These are phyloP conservation scores for Singerocomus rubriflavus DNA, from an alignment of 1,284 basidiomycete species.

Conservation along the genomic window DNA sequence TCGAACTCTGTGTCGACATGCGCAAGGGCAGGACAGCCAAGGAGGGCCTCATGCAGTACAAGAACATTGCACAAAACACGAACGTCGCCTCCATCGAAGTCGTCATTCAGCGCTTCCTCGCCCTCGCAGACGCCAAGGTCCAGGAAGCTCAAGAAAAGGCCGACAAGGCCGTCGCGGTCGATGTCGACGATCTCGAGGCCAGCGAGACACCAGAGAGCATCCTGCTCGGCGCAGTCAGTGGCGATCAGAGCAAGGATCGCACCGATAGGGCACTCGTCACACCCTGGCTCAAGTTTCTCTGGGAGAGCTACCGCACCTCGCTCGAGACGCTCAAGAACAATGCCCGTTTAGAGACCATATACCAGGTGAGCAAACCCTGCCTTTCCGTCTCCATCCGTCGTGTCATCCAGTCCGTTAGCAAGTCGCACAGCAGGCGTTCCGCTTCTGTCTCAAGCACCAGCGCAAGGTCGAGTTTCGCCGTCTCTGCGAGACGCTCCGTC, in stretches of 20 bases:
- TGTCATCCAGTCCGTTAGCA: slow-evolving; percentile 47
- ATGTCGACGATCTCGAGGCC: slow-evolving; percentile 88
- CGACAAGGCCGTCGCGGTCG: slow-evolving; percentile 65
- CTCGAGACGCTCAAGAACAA: slow-evolving; percentile 98
- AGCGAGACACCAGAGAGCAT: slow-evolving; percentile 93
- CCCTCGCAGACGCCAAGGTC: slow-evolving; percentile 85
- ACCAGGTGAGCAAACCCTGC: slow-evolving; percentile 65
- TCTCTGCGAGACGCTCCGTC: slow-evolving; percentile 93
- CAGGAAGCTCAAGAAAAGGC: slow-evolving; percentile 85
- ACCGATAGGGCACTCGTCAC: slow-evolving; percentile 95
- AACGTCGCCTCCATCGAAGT: slow-evolving; percentile 90
- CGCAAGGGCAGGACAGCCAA: slow-evolving; percentile 93
- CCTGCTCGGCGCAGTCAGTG: slow-evolving; percentile 82
- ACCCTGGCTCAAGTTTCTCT: slow-evolving; percentile 97
- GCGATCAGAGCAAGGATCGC: slow-evolving; percentile 91
- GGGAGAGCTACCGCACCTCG: slow-evolving; percentile 97
- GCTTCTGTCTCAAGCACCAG: slow-evolving; percentile 92
- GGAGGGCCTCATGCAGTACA: slow-evolving; percentile 95
- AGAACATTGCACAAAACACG: slow-evolving; percentile 93
- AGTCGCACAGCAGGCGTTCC: slow-evolving; percentile 96
- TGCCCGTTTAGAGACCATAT: slow-evolving; percentile 89
- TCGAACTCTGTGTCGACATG: slow-evolving; percentile 96
- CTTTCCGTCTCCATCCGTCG: background rate
- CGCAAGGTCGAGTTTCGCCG: slow-evolving; percentile 98
- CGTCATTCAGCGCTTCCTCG: slow-evolving; percentile 89